Percentiles rank a stretch among this genome's conserved stretches.
These are phyloP conservation scores for Trypanosoma avium DNA, from an alignment of 208 protist genomes.

Conservation along the genomic window DNA sequence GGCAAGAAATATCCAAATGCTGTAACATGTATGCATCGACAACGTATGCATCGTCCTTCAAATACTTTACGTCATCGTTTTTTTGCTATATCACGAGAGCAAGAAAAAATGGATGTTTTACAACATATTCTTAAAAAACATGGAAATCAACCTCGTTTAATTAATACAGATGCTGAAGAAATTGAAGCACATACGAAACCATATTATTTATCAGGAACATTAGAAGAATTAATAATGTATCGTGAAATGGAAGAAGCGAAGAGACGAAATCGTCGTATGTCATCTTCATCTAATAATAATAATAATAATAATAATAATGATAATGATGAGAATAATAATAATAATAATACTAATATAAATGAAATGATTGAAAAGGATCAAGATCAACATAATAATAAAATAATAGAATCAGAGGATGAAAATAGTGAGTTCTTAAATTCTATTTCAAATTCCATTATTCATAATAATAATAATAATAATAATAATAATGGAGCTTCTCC, in stretches of 20 bases:
- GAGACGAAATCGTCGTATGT: no score
- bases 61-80: constrained; percentile 67
- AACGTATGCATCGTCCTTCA: constrained; percentile 61
- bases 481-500: no score
- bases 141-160: constrained; percentile 39
- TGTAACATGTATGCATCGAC: constrained; percentile 58
- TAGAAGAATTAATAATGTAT: constrained; percentile 37
- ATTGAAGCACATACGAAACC: constrained; percentile 36
- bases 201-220: constrained; percentile 44
- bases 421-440: no score
- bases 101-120: constrained; percentile 72
- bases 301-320: background rate
- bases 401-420: background rate
- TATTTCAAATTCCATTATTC: no score
- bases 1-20: constrained; percentile 51
- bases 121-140: constrained; percentile 67
- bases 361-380: background rate
- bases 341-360: background rate
- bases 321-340: background rate
- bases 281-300: background rate
- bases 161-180: constrained; percentile 55
- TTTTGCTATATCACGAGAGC: constrained; percentile 44
- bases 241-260: no score
- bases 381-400: background rate
- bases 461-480: no score